Percentiles rank a stretch among this genome's conserved stretches.
phyloP scores from a whole-genome alignment of 2,329 filamentous ascomycete species.

The Neoarthrinium moseri region DNA sequence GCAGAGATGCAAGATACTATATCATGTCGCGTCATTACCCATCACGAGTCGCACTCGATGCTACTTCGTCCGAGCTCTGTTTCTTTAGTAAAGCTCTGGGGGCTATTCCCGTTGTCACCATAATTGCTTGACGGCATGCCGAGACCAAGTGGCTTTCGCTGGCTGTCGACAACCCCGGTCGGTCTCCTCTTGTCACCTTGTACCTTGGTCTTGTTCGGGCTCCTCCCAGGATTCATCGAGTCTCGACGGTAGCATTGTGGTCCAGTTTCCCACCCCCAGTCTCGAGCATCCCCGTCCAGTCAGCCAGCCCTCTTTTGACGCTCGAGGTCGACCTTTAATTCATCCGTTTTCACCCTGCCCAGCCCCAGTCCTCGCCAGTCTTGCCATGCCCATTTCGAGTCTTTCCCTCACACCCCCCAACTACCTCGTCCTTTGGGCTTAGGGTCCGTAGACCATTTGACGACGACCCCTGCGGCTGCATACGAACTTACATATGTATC shows the following conservation, averaged over 20 bases:
- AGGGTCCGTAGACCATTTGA: constrained; percentile 19
- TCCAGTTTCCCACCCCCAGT: constrained; percentile 24
- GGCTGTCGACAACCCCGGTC: constrained; percentile 14
- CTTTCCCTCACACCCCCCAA: constrained; percentile 25
- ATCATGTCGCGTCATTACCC: no score
- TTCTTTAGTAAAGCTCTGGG: no score
- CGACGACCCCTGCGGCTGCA: constrained; percentile 34
- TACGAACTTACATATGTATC: constrained; percentile 39
- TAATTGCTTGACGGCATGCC: constrained; percentile 23
- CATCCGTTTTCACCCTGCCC: constrained; percentile 24
- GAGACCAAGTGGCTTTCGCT: constrained; percentile 22
- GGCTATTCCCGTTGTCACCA: no score
- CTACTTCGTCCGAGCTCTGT: constrained; percentile 13
- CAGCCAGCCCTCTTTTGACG: constrained; percentile 26
- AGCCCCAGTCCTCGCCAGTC: constrained; percentile 24
- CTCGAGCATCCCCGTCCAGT: constrained; percentile 22
- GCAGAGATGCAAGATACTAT: no score
- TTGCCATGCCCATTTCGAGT: constrained; percentile 30
- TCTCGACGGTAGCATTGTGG: constrained; percentile 28
- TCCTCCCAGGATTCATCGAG: constrained; percentile 18
- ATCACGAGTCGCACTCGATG: no score
- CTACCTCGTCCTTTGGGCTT: constrained; percentile 21
- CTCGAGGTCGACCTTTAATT: constrained; percentile 24
- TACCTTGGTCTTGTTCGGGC: constrained; percentile 15
- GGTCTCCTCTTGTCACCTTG: constrained; percentile 17